Conservation (phyloP, 2,329 filamentous ascomycete species). For the Talaromyces amestolkiae region DNA sequence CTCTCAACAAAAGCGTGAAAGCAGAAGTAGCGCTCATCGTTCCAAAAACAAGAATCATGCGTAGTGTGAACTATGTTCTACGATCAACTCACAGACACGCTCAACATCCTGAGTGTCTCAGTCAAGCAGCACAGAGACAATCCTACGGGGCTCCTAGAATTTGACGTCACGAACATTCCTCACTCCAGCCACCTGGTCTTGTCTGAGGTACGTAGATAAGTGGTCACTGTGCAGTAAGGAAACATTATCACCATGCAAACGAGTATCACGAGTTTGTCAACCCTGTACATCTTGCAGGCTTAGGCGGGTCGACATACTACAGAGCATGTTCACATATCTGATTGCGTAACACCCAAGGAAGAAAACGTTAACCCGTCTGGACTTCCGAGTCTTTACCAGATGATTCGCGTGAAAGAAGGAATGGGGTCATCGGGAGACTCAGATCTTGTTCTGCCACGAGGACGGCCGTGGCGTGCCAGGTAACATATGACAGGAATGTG, state of each 20-base stretch:
- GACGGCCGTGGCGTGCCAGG: constrained; percentile 3
- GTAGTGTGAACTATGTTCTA: not conserved
- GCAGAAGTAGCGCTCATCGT: not conserved
- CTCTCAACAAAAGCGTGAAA: not conserved
- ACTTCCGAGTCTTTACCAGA: not conserved
- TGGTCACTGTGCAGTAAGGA: not conserved
- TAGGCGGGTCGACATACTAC: not conserved
- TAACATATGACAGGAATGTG: constrained; percentile 9
- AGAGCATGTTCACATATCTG: not conserved
- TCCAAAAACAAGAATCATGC: not conserved
- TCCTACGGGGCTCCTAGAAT: not conserved
- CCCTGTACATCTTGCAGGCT: not conserved
- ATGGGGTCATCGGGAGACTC: not conserved
- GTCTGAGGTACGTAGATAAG: not conserved
- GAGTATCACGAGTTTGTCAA: not conserved
- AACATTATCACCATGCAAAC: not conserved
- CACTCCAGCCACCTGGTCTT: not conserved
- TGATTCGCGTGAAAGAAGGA: not conserved
- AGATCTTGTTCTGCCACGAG: constrained; percentile 13
- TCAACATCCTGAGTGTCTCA: not conserved
- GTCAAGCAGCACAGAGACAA: not conserved
- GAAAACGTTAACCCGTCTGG: not conserved
- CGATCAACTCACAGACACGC: not conserved
- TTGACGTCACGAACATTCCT: constrained; percentile 17
- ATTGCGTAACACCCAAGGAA: not conserved